Evolutionary conservation across 2,329 filamentous ascomycete species (phyloP), one percentile per base, ranked within the genome.

Genomic region (Fusarium palustre): DNA sequence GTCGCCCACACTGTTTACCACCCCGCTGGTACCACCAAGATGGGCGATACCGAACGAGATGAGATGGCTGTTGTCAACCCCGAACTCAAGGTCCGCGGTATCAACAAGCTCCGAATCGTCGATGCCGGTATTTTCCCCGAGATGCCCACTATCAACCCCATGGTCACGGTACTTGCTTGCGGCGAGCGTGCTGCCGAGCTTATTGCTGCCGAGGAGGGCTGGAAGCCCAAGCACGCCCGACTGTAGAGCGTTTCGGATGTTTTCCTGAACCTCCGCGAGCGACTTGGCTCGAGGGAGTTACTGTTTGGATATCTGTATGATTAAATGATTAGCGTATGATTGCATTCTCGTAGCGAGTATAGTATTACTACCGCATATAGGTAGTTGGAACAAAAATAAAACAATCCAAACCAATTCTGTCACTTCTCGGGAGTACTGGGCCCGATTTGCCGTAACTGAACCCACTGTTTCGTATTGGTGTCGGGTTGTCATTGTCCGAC

Each of bases 1-100:
- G 93, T 87, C 7, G 93, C 93, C 7, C 93, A 97, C 80, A 97
- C 93, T 3, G 93, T 97, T 31, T 97, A 97, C 81, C 93, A 97
- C 80, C 93, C 93, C 0, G 91, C 92, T 15, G 93, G 93, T 54
- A 97, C 93, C 20, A 96, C 93, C 57, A 94, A 94, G 85, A 97
- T 97, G 93, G 93, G 93, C 34, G 89, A 94, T 75, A 81, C 91
- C 7, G 79, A 78, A 58, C 86, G 83, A 55, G 92, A 97, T 77
- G 81, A 87, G 50, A 81, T 90, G 78, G 93, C 92, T 7, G 94
- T 97, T 22, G 93, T 97, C n/a, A 91, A 96, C 76, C 85, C 86
- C 28, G 84, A 90, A 76, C 81, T 97, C 66, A 91, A 87, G 81
- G 83, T 97, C 31, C 85, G 88, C 30, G 93, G 92, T 1, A 80